Percentiles rank a stretch among this genome's conserved stretches.
Conservation (phyloP, 805 yeast species). For the Ogataea pilisensis region DNA sequence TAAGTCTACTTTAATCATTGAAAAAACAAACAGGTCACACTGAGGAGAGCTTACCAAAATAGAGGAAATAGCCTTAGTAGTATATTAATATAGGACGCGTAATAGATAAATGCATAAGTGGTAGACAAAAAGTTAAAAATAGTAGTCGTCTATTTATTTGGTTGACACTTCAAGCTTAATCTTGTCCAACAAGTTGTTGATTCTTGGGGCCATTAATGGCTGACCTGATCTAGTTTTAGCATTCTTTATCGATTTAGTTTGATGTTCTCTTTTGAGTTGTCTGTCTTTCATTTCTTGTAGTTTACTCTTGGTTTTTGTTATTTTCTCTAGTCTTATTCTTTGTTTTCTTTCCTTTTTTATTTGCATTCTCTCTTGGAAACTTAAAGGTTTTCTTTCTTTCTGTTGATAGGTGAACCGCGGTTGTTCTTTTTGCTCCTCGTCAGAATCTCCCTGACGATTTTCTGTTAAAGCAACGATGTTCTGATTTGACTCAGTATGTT, state of each 20-base stretch:
- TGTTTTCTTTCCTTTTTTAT: slow-evolving; percentile 44
- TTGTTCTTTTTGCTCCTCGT: slow-evolving; percentile 6
- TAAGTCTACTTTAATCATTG: slow-evolving; percentile 7
- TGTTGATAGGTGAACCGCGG: slow-evolving; percentile 30
- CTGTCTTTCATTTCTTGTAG: slow-evolving; percentile 31
- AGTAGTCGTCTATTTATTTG: not conserved
- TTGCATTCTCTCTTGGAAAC: slow-evolving; percentile 43
- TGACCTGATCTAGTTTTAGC: slow-evolving; percentile 71
- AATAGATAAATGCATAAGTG: too few species aligned
- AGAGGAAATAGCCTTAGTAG: too few species aligned
- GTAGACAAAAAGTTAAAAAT: too few species aligned
- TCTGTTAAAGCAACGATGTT: slow-evolving; percentile 3
- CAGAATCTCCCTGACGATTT: slow-evolving; percentile 14
- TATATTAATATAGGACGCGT: too few species aligned
- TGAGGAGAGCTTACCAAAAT: not conserved
- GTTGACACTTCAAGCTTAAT: slow-evolving; percentile 46
- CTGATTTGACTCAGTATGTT: not conserved
- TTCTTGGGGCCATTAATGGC: slow-evolving; percentile 88
- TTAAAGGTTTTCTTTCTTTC: slow-evolving; percentile 32
- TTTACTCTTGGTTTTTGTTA: slow-evolving; percentile 35
- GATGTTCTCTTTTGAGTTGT: slow-evolving; percentile 42
- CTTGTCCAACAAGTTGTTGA: slow-evolving; percentile 71
- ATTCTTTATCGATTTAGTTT: slow-evolving; percentile 39
- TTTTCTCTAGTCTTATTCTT: slow-evolving; percentile 37
- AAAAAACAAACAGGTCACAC: too few species aligned